Conservation (phyloP, 2,329 filamentous ascomycete genomes). For the Botrytis porri region DNA sequence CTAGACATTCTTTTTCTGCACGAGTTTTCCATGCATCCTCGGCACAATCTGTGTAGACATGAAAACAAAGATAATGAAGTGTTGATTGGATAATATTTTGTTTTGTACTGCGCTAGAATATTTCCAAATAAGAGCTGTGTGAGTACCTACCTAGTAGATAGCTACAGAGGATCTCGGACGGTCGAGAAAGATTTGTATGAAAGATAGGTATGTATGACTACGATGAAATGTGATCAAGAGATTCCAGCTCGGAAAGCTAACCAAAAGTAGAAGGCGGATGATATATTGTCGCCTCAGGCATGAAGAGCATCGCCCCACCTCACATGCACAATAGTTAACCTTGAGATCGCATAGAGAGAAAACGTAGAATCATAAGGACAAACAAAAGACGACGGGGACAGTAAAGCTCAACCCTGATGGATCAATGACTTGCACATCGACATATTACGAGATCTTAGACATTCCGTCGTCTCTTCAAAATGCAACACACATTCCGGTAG, state of each 20-base stretch:
- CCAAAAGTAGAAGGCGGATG: neutral
- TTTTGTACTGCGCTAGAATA: neutral
- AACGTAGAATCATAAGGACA: neutral
- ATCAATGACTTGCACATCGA: constrained; percentile 40
- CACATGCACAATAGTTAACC: neutral
- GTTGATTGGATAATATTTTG: too few species aligned
- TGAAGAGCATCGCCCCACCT: neutral
- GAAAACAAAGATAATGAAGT: neutral
- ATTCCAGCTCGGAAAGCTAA: neutral
- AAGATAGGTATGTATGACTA: neutral
- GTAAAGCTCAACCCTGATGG: constrained; percentile 61
- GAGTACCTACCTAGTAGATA: neutral
- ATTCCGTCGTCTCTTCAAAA: constrained; percentile 50
- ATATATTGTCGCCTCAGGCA: constrained; percentile 11
- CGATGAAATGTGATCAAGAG: neutral
- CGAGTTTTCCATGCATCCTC: neutral
- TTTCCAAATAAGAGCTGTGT: neutral
- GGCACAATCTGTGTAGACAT: neutral
- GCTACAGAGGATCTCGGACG: neutral
- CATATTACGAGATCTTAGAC: constrained; percentile 60
- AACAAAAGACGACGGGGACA: constrained; percentile 49
- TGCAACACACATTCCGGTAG: constrained; percentile 43
- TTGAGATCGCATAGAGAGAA: neutral
- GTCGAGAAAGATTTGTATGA: neutral
- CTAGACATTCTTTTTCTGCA: neutral